A percentile compares a stretch with the other conserved stretches of the same genome.
phyloP scores from a whole-genome alignment of 2,329 filamentous ascomycete genomes.

The Camillea tinctor region DNA sequence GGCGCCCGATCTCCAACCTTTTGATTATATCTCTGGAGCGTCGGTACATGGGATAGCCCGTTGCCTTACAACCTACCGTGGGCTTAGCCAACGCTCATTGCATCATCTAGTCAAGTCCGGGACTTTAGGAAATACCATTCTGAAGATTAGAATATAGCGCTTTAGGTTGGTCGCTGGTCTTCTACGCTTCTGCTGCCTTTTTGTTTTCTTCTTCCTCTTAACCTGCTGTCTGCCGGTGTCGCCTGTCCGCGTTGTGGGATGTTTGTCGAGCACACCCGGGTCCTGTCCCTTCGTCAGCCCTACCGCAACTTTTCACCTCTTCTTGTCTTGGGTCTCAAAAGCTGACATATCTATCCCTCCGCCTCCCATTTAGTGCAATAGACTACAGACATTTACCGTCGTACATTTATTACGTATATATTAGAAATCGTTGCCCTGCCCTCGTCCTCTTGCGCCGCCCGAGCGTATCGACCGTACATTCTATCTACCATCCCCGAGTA shows the following conservation, averaged over 20 bases:
- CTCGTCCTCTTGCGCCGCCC: conserved; percentile 6
- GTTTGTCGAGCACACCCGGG: background rate
- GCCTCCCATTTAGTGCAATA: conserved; percentile 12
- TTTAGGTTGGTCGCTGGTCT: background rate
- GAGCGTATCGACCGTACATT: conserved; percentile 3
- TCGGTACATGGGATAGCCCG: conserved; percentile 10
- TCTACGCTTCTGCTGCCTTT: background rate
- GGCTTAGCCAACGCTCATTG: conserved; percentile 1
- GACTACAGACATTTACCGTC: conserved; percentile 8
- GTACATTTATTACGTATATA: conserved; percentile 19
- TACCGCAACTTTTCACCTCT: conserved; percentile 4
- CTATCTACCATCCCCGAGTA: conserved; percentile 3
- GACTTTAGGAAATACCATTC: background rate
- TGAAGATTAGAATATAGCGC: background rate
- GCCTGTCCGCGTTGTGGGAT: background rate
- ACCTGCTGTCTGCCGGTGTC: background rate
- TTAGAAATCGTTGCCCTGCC: conserved; percentile 6
- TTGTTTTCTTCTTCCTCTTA: too few relatives aligned
- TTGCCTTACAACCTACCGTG: conserved; percentile 6
- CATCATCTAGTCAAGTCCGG: background rate
- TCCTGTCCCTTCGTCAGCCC: conserved; percentile 11
- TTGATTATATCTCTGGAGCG: conserved; percentile 3
- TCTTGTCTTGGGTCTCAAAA: conserved; percentile 1
- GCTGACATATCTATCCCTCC: conserved; percentile 7
- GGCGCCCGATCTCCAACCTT: conserved; percentile 3